A percentile compares a stretch with the other conserved stretches of the same genome.
phyloP scores from a whole-genome alignment of 352 stramenopile genomes.

The Phytopythium cucurbitacearum region DNA sequence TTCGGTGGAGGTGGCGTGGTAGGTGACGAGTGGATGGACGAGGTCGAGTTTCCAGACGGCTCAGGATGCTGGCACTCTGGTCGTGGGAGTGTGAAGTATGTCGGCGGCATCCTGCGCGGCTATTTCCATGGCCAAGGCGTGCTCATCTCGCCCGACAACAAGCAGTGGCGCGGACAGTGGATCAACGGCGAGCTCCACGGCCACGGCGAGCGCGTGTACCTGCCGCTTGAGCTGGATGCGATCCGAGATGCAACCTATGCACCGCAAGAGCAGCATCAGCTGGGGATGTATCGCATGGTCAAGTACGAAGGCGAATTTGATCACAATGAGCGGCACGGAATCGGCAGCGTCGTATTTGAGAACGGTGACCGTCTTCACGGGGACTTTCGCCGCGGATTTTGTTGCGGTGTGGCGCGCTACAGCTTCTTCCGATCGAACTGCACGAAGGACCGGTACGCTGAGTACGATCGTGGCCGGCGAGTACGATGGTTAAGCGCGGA shows the following conservation, averaged over 20 bases:
- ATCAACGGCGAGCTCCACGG: slow-evolving; percentile 43
- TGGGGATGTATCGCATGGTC: slow-evolving; percentile 49
- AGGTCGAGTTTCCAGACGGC: slow-evolving; percentile 65
- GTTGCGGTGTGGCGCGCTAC: slow-evolving; percentile 37
- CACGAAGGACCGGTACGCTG: slow-evolving; percentile 22
- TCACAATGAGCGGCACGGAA: slow-evolving; percentile 41
- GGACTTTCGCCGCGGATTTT: slow-evolving; percentile 40
- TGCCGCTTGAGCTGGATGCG: slow-evolving; percentile 38
- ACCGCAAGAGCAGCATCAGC: background rate
- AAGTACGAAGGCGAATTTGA: slow-evolving; percentile 50
- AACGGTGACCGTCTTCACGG: slow-evolving; percentile 54
- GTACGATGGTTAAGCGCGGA: slow-evolving; percentile 43
- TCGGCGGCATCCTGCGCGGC: slow-evolving; percentile 43
- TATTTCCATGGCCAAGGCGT: slow-evolving; percentile 57
- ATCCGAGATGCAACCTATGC: slow-evolving; percentile 26
- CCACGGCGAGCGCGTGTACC: slow-evolving; percentile 39
- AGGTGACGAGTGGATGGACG: slow-evolving; percentile 34
- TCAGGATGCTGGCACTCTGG: slow-evolving; percentile 52
- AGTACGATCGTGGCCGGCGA: slow-evolving; percentile 34
- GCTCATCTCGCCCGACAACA: slow-evolving; percentile 52
- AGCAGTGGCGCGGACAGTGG: slow-evolving; percentile 52
- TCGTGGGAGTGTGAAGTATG: slow-evolving; percentile 20
- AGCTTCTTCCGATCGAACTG: slow-evolving; percentile 15
- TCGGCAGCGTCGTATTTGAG: slow-evolving; percentile 40
- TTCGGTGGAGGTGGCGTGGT: slow-evolving; percentile 2